Percentiles rank a stretch among this genome's conserved stretches.
phyloP scores from a whole-genome alignment of 495 filamentous ascomycete genomes.

The Penicillium pulvis region DNA sequence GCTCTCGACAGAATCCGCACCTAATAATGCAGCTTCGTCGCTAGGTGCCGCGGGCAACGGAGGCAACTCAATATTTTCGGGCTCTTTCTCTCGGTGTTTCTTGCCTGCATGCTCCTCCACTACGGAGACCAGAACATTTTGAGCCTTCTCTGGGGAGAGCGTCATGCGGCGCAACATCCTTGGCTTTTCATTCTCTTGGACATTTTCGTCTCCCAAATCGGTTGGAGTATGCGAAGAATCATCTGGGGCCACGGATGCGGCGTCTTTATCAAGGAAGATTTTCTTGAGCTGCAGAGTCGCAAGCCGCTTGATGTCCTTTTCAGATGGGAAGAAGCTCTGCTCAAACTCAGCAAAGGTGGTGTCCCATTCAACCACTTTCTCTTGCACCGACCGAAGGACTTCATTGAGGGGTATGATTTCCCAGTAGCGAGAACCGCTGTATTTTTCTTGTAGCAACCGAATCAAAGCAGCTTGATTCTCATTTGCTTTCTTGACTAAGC shows the following conservation, averaged over 20 bases:
- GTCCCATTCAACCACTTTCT: slow-evolving; percentile 94
- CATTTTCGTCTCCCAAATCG: slow-evolving; percentile 58
- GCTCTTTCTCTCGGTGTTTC: slow-evolving; percentile 28
- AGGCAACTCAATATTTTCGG: slow-evolving; percentile 23
- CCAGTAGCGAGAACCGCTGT: slow-evolving; percentile 91
- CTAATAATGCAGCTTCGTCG: slow-evolving; percentile 17
- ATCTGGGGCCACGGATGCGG: slow-evolving; percentile 66
- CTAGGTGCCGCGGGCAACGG: slow-evolving; percentile 8
- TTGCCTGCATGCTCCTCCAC: slow-evolving; percentile 63
- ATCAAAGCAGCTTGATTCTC: slow-evolving; percentile 77
- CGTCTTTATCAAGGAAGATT: slow-evolving; percentile 86
- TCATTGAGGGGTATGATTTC: slow-evolving; percentile 92
- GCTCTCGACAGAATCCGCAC: slow-evolving; percentile 16
- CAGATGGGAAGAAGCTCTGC: slow-evolving; percentile 89
- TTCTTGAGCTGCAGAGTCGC: slow-evolving; percentile 92
- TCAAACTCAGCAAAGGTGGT: slow-evolving; percentile 87
- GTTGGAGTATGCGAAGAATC: slow-evolving; percentile 48
- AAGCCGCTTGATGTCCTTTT: slow-evolving; percentile 93
- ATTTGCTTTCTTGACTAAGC: slow-evolving; percentile 69
- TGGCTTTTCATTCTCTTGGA: slow-evolving; percentile 33
- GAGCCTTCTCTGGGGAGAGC: slow-evolving; percentile 67
- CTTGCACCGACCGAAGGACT: slow-evolving; percentile 83
- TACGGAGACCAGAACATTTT: slow-evolving; percentile 68
- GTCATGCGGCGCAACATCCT: slow-evolving; percentile 49
- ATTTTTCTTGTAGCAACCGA: slow-evolving; percentile 80